Evolutionary conservation across 768 basidiomycete genomes (phyloP).

Genomic region (Mycena metata): DNA sequence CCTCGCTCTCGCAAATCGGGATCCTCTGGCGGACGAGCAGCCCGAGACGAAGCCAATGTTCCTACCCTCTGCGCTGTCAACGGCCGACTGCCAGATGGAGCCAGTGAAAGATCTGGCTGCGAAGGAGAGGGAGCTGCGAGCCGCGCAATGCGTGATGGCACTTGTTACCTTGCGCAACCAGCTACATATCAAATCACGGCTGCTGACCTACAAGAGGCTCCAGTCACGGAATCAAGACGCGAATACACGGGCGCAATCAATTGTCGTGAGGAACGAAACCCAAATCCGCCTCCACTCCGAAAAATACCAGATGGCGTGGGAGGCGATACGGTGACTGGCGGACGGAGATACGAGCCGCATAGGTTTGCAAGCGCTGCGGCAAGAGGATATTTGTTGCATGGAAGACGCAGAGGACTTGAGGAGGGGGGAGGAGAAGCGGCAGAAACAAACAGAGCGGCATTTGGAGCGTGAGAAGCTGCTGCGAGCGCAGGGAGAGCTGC

Average conservation of each 20-base stretch:
- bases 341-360: not conserved
- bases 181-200: not conserved
- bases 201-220: not conserved
- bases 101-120: too few relatives aligned
- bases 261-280: conserved; percentile 13
- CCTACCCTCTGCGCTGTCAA: too few relatives aligned
- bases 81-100: too few relatives aligned
- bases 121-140: too few relatives aligned
- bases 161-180: not conserved
- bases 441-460: too few relatives aligned
- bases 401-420: conserved; percentile 2
- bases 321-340: not conserved
- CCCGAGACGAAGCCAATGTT: too few relatives aligned
- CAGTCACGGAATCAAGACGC: not conserved
- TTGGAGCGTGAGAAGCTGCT: too few relatives aligned
- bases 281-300: conserved; percentile 6
- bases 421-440: not conserved
- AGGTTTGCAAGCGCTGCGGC: not conserved
- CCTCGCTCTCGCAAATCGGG: too few relatives aligned
- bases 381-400: conserved; percentile 20
- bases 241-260: not conserved
- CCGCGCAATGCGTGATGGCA: not conserved
- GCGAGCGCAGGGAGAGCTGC: too few relatives aligned
- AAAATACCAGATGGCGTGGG: conserved; percentile 15
- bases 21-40: too few relatives aligned